Conservation (phyloP, 768 basidiomycete species). For the Cantharellus anzutake region DNA sequence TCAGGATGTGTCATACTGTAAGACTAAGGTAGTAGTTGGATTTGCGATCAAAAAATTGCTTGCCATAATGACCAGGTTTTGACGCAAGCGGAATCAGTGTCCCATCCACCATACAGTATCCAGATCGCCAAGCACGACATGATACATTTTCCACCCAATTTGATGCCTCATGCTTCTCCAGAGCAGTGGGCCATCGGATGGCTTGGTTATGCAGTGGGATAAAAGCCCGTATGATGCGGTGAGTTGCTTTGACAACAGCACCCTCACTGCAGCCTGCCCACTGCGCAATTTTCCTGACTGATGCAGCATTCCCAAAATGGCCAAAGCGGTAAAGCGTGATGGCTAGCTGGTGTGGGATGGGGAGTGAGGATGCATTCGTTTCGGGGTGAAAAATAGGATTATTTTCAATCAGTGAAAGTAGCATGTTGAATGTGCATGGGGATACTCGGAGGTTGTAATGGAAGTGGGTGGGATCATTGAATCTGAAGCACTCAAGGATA, state of each 20-base stretch:
- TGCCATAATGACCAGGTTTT: conserved; percentile 9
- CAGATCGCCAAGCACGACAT: conserved; percentile 16
- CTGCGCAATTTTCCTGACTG: conserved; percentile 16
- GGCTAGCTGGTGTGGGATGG: too few relatives aligned
- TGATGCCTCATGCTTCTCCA: conserved; percentile 23
- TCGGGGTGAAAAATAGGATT: too few relatives aligned
- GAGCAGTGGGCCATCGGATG: conserved; percentile 15
- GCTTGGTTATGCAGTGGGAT: conserved; percentile 14
- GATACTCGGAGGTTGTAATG: too few relatives aligned
- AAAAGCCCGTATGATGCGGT: conserved; percentile 20
- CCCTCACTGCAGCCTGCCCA: conserved; percentile 24
- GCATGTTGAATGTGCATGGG: too few relatives aligned
- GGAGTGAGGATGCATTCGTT: too few relatives aligned
- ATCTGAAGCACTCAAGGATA: too few relatives aligned
- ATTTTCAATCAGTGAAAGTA: too few relatives aligned
- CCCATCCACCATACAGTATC: conserved; percentile 19
- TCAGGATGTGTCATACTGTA: conserved; percentile 11
- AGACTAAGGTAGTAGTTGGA: conserved; percentile 14
- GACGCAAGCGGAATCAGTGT: conserved; percentile 17
- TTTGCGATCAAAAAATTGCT: conserved; percentile 3
- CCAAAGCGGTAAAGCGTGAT: too few relatives aligned
- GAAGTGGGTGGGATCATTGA: too few relatives aligned
- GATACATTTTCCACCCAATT: conserved; percentile 18
- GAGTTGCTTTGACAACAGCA: conserved; percentile 15
- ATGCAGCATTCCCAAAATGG: conserved; percentile 16